These are phyloP conservation scores for Beauveria bassiana DNA, from an alignment of 2,329 filamentous ascomycete genomes.

Conservation along the genomic window DNA sequence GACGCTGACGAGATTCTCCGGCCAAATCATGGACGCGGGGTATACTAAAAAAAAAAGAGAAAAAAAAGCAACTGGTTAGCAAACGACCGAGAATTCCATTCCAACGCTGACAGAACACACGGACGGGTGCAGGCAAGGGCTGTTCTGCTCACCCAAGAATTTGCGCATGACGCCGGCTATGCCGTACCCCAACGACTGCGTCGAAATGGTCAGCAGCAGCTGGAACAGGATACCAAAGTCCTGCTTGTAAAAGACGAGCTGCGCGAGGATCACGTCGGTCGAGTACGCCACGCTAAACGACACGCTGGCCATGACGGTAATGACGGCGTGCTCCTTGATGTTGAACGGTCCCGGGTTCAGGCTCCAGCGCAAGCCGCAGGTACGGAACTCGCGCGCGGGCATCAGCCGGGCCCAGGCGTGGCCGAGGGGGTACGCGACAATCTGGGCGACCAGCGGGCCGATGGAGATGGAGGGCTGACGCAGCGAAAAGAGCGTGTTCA, in stretches of 20 bases:
- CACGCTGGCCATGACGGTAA: constrained; percentile 64
- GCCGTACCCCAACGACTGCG: constrained; percentile 62
- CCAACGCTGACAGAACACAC: not conserved
- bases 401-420: constrained; percentile 51
- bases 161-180: constrained; percentile 60
- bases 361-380: constrained; percentile 46
- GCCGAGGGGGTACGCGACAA: constrained; percentile 57
- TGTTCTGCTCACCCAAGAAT: constrained; percentile 43
- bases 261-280: constrained; percentile 65
- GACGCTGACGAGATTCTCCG: constrained; percentile 56
- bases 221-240: constrained; percentile 60
- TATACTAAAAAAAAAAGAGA: constrained; percentile 34
- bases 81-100: not conserved
- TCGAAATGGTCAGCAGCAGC: constrained; percentile 58
- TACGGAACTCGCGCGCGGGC: constrained; percentile 40
- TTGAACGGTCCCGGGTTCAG: constrained; percentile 65
- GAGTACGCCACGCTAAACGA: constrained; percentile 64
- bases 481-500: constrained; percentile 57
- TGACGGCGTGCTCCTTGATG: constrained; percentile 61
- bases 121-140: too few species aligned
- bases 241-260: constrained; percentile 64
- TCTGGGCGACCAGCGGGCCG: constrained; percentile 53
- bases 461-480: constrained; percentile 55
- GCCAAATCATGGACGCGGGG: constrained; percentile 69
- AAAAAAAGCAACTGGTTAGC: not conserved